A percentile compares a stretch with the other conserved stretches of the same genome.
Evolutionary conservation across 176 grass and related monocot species (phyloP).

Genomic region (Zoysia japonica): DNA sequence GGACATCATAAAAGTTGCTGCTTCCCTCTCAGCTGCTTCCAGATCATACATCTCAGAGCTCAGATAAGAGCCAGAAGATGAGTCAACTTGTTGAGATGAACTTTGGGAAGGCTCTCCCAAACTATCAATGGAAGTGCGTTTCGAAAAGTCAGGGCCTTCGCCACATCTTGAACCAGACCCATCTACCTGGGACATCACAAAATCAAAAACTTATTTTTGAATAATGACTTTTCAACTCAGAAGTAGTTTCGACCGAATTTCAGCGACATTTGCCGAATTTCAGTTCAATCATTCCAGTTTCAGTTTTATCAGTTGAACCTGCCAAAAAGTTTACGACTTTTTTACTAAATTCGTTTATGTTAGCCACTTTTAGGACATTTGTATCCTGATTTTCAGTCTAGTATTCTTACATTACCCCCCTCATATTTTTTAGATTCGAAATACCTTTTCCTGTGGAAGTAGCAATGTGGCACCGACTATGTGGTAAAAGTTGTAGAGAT

Average conservation of each 20-base stretch:
- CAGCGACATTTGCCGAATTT: background rate
- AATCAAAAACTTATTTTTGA: conserved; percentile 24
- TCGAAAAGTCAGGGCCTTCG: conserved; percentile 22
- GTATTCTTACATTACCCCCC: too few relatives aligned
- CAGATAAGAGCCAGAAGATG: conserved; percentile 68
- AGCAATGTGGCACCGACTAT: background rate
- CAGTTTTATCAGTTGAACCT: background rate
- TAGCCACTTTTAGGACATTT: background rate
- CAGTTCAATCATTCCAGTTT: background rate
- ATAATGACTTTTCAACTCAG: conserved; percentile 28
- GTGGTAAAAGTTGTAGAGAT: background rate
- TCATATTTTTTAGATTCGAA: too few relatives aligned
- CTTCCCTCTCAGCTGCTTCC: conserved; percentile 59
- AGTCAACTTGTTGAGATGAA: conserved; percentile 61
- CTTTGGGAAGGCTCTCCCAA: conserved; percentile 43
- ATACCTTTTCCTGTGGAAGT: background rate
- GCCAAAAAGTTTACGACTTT: background rate
- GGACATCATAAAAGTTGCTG: conserved; percentile 77
- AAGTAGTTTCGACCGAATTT: background rate
- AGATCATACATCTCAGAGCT: conserved; percentile 67
- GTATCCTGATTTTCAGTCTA: background rate
- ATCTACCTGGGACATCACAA: conserved; percentile 52
- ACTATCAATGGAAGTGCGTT: conserved; percentile 38
- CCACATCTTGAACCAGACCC: conserved; percentile 37
- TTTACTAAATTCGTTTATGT: background rate